A percentile compares a stretch with the other conserved stretches of the same genome.
Conservation (phyloP, 805 yeast genomes). For the Sugiyamaella chiloensis region DNA sequence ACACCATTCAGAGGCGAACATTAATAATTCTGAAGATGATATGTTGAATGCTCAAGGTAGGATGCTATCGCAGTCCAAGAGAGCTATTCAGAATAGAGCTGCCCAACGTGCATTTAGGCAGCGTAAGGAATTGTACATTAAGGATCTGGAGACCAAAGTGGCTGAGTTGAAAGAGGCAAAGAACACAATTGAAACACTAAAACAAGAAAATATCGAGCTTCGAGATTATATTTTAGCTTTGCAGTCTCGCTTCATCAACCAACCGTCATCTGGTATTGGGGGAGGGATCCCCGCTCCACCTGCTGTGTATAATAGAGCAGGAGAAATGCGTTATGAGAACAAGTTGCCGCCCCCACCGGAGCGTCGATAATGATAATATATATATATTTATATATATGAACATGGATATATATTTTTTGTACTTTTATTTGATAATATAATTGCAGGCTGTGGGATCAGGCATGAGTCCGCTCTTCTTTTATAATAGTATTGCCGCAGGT, state of each 20-base stretch:
- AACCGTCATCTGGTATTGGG: slow-evolving; percentile 25
- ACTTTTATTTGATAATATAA: no score
- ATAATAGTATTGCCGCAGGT: no score
- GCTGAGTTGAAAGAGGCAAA: slow-evolving; percentile 59
- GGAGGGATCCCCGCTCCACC: slow-evolving; percentile 45
- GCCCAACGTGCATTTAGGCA: slow-evolving; percentile 91
- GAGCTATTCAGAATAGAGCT: slow-evolving; percentile 88
- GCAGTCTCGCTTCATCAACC: slow-evolving; percentile 63
- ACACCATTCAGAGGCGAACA: background rate
- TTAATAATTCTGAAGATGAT: background rate
- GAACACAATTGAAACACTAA: slow-evolving; percentile 62
- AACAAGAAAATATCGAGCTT: slow-evolving; percentile 66
- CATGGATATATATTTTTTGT: no score
- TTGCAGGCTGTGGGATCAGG: no score
- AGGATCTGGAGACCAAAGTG: slow-evolving; percentile 72
- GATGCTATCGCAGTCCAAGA: slow-evolving; percentile 61
- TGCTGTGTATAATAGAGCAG: slow-evolving; percentile 22
- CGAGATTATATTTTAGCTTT: slow-evolving; percentile 69
- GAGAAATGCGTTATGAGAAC: slow-evolving; percentile 1
- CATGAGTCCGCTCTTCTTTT: no score
- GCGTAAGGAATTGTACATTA: slow-evolving; percentile 76
- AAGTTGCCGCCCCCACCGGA: slow-evolving; percentile 2
- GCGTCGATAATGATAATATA: background rate
- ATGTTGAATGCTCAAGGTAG: slow-evolving; percentile 23
- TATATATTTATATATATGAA: no score